phyloP scores from a whole-genome alignment of 1,284 basidiomycete species.

The Ceratobasidium theobromae region DNA sequence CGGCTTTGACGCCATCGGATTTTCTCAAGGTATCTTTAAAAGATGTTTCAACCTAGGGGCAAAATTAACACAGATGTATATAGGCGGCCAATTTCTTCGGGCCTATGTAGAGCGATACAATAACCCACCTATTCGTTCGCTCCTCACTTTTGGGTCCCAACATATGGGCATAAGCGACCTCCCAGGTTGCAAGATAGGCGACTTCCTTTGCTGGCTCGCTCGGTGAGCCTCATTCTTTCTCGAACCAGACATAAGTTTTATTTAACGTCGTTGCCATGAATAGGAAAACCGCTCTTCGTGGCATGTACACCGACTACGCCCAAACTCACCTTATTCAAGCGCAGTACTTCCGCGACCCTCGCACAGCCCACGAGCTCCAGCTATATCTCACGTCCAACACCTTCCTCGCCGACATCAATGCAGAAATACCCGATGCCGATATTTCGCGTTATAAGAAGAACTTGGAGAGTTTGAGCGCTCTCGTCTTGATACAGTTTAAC shows the following conservation, averaged over 20 bases:
- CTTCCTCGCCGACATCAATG: constrained; percentile 76
- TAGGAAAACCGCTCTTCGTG: constrained; percentile 54
- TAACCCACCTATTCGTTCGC: constrained; percentile 72
- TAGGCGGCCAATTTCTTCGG: constrained; percentile 84
- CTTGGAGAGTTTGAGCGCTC: constrained; percentile 55
- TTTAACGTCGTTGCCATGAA: too few relatives aligned
- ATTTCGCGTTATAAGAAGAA: constrained; percentile 57
- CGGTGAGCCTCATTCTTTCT: constrained; percentile 43
- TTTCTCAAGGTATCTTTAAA: constrained; percentile 76
- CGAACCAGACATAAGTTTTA: too few relatives aligned
- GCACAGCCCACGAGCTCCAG: constrained; percentile 52
- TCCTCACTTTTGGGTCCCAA: constrained; percentile 86
- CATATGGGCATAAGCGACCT: constrained; percentile 85
- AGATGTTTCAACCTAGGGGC: not conserved
- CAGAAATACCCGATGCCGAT: constrained; percentile 63
- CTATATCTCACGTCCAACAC: constrained; percentile 69
- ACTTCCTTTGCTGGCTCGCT: constrained; percentile 76
- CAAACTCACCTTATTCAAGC: constrained; percentile 85
- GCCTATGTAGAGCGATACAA: constrained; percentile 88
- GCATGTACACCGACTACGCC: constrained; percentile 81
- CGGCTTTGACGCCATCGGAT: constrained; percentile 90
- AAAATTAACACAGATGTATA: not conserved
- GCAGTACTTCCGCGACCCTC: constrained; percentile 90
- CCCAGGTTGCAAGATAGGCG: constrained; percentile 67
- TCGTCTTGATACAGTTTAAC: constrained; percentile 68